Evolutionary conservation across 192 early-diverging fungal genomes (phyloP).

Genomic region (Podila clonocystis): DNA sequence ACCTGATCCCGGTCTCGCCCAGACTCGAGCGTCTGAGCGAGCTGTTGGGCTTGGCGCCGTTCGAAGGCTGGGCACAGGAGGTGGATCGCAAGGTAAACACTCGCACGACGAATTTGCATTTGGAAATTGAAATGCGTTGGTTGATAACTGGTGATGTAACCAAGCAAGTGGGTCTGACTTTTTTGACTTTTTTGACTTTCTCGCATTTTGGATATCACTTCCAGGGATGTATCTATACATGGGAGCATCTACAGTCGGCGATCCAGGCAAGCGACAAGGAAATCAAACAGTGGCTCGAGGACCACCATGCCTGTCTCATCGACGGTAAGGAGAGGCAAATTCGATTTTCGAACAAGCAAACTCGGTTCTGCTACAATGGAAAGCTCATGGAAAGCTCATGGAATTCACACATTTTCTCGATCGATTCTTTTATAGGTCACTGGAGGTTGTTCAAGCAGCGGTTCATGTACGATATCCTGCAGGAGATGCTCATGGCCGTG

Average conservation of each 20-base stretch:
- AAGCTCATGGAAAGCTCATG: no score
- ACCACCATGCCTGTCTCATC: conserved; percentile 47
- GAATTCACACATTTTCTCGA: no score
- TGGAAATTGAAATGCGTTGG: no score
- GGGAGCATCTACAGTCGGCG: conserved; percentile 44
- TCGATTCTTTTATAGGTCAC: conserved; percentile 9
- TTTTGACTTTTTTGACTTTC: no score
- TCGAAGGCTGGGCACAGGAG: conserved; percentile 57
- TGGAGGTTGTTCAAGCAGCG: conserved; percentile 36
- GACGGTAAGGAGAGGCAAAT: conserved; percentile 14
- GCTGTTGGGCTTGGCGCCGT: conserved; percentile 36
- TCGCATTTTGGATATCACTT: not conserved
- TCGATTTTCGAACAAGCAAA: not conserved
- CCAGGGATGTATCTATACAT: conserved; percentile 47
- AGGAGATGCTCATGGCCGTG: conserved; percentile 28
- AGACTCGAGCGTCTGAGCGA: conserved; percentile 51
- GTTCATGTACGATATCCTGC: conserved; percentile 47
- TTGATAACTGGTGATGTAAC: no score
- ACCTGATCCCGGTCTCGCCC: conserved; percentile 56
- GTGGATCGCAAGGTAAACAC: conserved; percentile 11
- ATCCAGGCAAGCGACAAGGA: conserved; percentile 61
- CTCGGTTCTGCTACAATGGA: no score
- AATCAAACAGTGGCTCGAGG: conserved; percentile 49
- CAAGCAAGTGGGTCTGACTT: not conserved
- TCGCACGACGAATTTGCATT: not conserved